These are phyloP conservation scores for Neoscytalidium dimidiatum DNA, from an alignment of 2,329 filamentous ascomycete genomes.

Conservation along the genomic window DNA sequence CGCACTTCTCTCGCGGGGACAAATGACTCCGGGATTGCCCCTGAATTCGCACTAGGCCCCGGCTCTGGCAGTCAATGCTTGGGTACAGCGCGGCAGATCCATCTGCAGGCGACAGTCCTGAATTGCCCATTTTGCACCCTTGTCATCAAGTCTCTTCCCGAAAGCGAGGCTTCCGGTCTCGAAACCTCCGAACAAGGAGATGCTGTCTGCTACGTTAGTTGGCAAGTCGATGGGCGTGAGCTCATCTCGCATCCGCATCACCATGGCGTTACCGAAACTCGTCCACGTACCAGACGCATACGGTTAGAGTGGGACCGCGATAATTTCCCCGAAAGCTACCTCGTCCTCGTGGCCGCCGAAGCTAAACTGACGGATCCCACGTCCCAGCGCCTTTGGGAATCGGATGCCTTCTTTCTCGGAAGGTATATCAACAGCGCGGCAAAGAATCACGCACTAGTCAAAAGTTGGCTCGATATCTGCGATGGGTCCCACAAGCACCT, in stretches of 20 bases:
- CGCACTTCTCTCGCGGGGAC: not conserved
- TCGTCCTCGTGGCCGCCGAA: conserved; percentile 17
- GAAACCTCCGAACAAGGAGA: not conserved
- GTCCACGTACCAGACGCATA: conserved; percentile 16
- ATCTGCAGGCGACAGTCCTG: not conserved
- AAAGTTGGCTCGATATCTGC: conserved; percentile 15
- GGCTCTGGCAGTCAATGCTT: not conserved
- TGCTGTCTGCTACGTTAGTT: conserved; percentile 1
- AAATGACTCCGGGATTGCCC: not conserved
- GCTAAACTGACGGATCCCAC: not conserved
- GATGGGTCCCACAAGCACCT: not conserved
- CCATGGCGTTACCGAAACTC: not conserved
- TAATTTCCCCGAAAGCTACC: not conserved
- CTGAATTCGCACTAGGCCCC: not conserved
- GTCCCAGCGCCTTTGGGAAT: not conserved
- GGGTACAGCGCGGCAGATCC: not conserved
- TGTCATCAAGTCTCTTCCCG: not conserved
- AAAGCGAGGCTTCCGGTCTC: not conserved
- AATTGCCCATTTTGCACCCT: not conserved
- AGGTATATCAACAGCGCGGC: conserved; percentile 1
- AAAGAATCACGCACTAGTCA: conserved; percentile 5
- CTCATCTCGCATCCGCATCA: not conserved
- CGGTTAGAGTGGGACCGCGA: not conserved
- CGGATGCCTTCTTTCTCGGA: conserved; percentile 12
- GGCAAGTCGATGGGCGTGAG: conserved; percentile 19